Conservation (phyloP, 2,329 filamentous ascomycete species). For the Fusarium pseudoanthophilum region DNA sequence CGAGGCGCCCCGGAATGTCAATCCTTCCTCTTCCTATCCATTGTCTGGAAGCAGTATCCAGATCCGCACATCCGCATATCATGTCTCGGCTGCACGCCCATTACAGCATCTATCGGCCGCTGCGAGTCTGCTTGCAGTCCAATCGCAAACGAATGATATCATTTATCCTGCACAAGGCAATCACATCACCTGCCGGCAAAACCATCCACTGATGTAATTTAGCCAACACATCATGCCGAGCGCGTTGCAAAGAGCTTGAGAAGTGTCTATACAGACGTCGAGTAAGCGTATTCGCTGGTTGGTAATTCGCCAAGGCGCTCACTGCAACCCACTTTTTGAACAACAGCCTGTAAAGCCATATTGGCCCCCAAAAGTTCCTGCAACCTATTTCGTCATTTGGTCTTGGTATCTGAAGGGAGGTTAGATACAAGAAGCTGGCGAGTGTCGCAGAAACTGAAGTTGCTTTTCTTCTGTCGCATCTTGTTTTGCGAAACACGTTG, state of each 20-base stretch:
- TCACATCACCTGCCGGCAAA: background rate
- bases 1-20: too few species aligned
- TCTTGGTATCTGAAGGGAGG: accelerated
- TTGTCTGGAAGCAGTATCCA: background rate
- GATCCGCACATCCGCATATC: background rate
- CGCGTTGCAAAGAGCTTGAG: background rate
- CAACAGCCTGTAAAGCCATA: background rate
- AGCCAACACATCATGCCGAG: background rate
- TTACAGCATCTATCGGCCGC: background rate
- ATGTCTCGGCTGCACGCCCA: background rate
- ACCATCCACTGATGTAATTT: background rate
- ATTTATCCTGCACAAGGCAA: background rate
- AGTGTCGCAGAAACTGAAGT: accelerated
- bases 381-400: background rate
- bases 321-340: background rate
- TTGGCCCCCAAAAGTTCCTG: background rate
- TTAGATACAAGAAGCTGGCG: background rate
- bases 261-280: background rate
- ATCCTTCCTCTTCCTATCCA: background rate
- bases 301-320: background rate
- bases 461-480: too few species aligned
- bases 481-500: accelerated
- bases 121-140: background rate
- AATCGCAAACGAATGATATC: background rate
- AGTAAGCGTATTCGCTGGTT: background rate